Percentiles rank a stretch among this genome's conserved stretches.
Conservation (phyloP, 2,329 filamentous ascomycete species). For the Beauveria caledonica region DNA sequence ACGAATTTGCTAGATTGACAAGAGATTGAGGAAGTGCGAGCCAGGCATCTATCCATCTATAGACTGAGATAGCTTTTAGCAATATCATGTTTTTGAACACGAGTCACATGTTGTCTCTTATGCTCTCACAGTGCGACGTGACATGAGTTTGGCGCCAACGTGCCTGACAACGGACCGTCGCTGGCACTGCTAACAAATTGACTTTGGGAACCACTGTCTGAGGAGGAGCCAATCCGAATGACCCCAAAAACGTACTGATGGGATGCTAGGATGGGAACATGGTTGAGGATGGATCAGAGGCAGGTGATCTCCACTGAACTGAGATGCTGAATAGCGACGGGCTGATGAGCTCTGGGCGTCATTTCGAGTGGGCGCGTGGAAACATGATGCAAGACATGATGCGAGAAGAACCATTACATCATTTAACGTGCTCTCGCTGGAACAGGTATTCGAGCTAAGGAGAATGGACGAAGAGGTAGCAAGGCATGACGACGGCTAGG, state of each 20-base stretch:
- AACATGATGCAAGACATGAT: no score
- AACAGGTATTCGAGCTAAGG: no score
- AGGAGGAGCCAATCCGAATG: not conserved
- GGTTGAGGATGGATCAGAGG: no score
- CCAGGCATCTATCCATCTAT: slow-evolving; percentile 10
- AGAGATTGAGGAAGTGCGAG: slow-evolving; percentile 5
- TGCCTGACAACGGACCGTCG: not conserved
- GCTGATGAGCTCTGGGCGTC: no score
- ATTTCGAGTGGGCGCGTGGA: no score
- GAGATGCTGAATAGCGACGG: no score
- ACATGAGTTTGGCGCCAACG: not conserved
- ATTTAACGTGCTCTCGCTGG: no score
- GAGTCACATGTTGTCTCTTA: not conserved
- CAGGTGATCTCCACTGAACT: no score
- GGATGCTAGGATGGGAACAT: no score
- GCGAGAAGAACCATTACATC: no score
- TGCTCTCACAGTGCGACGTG: not conserved
- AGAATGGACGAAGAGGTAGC: no score
- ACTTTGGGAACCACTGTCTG: not conserved
- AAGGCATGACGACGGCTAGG: no score
- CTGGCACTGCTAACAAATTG: not conserved
- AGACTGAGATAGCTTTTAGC: slow-evolving; percentile 11
- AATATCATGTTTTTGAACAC: slow-evolving; percentile 12
- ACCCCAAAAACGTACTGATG: not conserved
- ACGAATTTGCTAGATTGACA: slow-evolving; percentile 11